Base-by-base conservation (phyloP, 1,284 basidiomycete genomes). In the Porogramme epimiltina region DNA sequence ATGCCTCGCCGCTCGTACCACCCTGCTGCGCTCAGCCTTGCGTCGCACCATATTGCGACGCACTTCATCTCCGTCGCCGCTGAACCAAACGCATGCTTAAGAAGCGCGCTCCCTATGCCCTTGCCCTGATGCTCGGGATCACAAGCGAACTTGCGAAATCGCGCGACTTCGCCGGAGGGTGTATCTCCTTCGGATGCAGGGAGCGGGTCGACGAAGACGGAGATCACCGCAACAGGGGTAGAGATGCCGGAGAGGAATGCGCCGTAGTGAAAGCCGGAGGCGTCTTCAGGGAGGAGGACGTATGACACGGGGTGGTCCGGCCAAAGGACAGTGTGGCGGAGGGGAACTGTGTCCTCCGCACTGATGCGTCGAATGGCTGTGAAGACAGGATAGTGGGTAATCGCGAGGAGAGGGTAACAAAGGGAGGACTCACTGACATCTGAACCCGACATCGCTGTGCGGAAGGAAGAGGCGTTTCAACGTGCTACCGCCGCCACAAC, bases 81-180 rank as follows among this genome's bases (percentile, higher is more conserved):
- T 23, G 70, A 64, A n/a, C 66, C 63, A 52, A 75, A 68, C 8
- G 72, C 70, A 57, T 76, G 69, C 22, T 60, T 53, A 42, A 86
- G 68, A 34, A 84, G 69, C 45, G 61, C 65, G 19, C 78, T 76
- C 20, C 82, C 81, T 51, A 86, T 73, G 19, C 82, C 83, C 52
- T 62, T 73, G 19, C 76, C 70, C 62, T 75, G 74, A 60, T 74
- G 72, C n/a, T 62, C 55, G 22, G 72, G 69, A 39, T 75, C 70
- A 61, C 80, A 85, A 13, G 82, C 79, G 62, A 85, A 84, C 63
- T 85, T 85, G 53, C 81, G 72, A 65, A 85, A 84, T n/a, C 81
- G 76, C 23, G 74, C 74, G 2, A 72, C 63, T 25, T 41, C 28
- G 40, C 43, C 36, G 24, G 10, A 11, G 31, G 19, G 26, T 18